phyloP scores from a whole-genome alignment of 2,329 filamentous ascomycete species.

The Penicillium psychrosexuale region DNA sequence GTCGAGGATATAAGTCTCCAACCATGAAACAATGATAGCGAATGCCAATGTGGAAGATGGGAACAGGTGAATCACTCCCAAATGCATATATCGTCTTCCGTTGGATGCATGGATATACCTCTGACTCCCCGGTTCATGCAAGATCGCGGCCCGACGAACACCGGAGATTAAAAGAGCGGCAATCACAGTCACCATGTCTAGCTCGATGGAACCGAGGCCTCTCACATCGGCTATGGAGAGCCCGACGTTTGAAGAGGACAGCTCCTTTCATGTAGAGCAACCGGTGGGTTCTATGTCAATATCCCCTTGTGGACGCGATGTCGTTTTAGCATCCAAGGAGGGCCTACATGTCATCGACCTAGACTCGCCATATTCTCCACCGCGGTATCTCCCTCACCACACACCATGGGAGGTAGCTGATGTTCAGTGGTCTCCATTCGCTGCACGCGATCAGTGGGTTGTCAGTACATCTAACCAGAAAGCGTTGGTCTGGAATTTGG shows the following conservation, averaged over 20 bases:
- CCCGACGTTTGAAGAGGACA: constrained; percentile 80
- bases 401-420: constrained; percentile 94
- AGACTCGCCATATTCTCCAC: constrained; percentile 82
- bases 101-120: constrained; percentile 2
- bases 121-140: constrained; percentile 1
- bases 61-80: neutral
- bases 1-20: neutral
- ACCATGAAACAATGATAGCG: neutral
- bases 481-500: constrained; percentile 89
- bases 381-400: constrained; percentile 78
- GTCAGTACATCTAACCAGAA: constrained; percentile 93
- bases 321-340: constrained; percentile 85
- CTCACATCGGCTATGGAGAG: constrained; percentile 68
- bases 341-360: constrained; percentile 89
- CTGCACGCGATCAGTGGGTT: constrained; percentile 85
- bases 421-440: constrained; percentile 95
- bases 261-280: constrained; percentile 76
- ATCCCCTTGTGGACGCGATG: constrained; percentile 83
- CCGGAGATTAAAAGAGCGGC: constrained; percentile 4
- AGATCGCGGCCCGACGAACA: constrained; percentile 10
- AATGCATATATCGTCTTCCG: neutral
- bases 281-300: constrained; percentile 86
- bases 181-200: constrained; percentile 29
- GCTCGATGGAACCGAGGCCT: constrained; percentile 37
- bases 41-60: constrained; percentile 4